These are phyloP conservation scores for Mikania micrantha DNA, from an alignment of 129 eudicot genomes.

Conservation along the genomic window DNA sequence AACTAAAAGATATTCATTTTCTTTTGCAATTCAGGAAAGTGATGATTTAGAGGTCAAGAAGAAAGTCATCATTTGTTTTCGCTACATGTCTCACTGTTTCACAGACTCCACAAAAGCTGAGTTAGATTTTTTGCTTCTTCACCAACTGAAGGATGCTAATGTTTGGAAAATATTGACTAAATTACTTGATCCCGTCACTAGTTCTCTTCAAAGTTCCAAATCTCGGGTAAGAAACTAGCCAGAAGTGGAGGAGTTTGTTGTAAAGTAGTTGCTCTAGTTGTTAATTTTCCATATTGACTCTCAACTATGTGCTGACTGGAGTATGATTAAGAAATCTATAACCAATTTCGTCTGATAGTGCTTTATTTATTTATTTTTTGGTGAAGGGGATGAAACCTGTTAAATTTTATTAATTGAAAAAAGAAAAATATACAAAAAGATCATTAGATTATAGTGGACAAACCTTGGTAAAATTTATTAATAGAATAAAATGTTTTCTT, in stretches of 20 bases:
- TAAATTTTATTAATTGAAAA: too few species aligned
- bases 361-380: background rate
- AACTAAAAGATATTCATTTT: background rate
- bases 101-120: constrained; percentile 74
- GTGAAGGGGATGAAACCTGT: background rate
- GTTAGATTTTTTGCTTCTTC: constrained; percentile 69
- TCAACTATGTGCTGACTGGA: background rate
- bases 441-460: too few species aligned
- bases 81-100: constrained; percentile 78
- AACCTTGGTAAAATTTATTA: too few species aligned
- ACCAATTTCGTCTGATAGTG: background rate
- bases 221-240: constrained; percentile 45
- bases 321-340: background rate
- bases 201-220: constrained; percentile 42
- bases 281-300: background rate
- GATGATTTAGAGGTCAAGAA: constrained; percentile 62
- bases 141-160: constrained; percentile 83
- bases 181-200: constrained; percentile 69
- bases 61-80: constrained; percentile 52
- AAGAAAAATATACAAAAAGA: too few species aligned
- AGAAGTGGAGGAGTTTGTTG: background rate
- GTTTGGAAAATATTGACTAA: constrained; percentile 62
- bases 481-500: too few species aligned
- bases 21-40: constrained; percentile 44
- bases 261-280: background rate